Evolutionary conservation across 495 filamentous ascomycete genomes (phyloP), one percentile per base, ranked within the genome.

Genomic region (Trichoderma reesei): DNA sequence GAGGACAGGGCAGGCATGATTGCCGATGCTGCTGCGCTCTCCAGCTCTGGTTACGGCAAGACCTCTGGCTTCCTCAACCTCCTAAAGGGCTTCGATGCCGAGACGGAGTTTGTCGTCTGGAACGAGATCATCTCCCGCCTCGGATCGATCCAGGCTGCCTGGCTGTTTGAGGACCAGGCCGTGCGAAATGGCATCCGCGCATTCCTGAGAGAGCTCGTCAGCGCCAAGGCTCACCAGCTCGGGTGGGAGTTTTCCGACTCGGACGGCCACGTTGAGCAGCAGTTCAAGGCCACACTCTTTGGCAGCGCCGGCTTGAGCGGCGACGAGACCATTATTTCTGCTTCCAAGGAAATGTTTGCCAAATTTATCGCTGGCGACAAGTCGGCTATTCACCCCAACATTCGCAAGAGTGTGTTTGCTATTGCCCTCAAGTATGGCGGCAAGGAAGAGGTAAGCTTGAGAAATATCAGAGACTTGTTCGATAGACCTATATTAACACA

Each of bases 1-100:
- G 86, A 92, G 72, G 94, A 98, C 76, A 94, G 91, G 75, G 93
- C 97, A 69, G 91, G 89, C 5, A 80, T 96, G 65, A 85, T 96
- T 66, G 91, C 88, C 59, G 94, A 96, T 74, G 91, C 94, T 20
- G 88, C 89, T 65, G 92, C 94, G 46, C 84, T 96, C 67, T 91
- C 95, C 20, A 81, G 93, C 63, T 88, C 94, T 63, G 94, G 94
- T 10, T 82, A 93, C 69, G 86, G 89, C 60, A 88, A 83, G 1
- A 96, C 92, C 0, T 80, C 88, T 16, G 88, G 89, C 8, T 72
- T 98, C 14, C 76, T 98, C 60, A 83, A 86, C 5, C 88, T 98
- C 60, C 68, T 96, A 61, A 85, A 93, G 69, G 88, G 87, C 26
- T 89, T 97, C 72, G 80, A 86, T 69, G 78, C 81, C 16, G 94